Evolutionary conservation across 495 filamentous ascomycete species (phyloP).

Genomic region (Massariosphaeria phaeospora): DNA sequence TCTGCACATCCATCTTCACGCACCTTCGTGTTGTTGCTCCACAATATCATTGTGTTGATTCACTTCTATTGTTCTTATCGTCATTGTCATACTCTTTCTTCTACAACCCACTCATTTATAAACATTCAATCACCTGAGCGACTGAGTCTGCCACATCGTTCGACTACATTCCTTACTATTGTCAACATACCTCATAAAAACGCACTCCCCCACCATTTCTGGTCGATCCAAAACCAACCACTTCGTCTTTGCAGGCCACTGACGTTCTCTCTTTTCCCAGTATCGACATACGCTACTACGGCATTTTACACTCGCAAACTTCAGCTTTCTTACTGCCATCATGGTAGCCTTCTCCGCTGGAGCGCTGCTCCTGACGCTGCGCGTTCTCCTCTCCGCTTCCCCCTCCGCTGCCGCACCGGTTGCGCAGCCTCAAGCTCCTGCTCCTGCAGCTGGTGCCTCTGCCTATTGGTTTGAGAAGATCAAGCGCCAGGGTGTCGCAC

Average conservation of each 20-base stretch:
- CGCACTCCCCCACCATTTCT: neutral
- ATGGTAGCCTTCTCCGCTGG: constrained; percentile 30
- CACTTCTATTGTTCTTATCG: constrained; percentile 2
- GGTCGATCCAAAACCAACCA: constrained; percentile 3
- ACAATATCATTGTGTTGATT: constrained; percentile 3
- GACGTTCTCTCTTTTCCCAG: constrained; percentile 16
- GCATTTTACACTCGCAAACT: neutral
- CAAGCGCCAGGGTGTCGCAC: constrained; percentile 60
- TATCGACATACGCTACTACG: constrained; percentile 9
- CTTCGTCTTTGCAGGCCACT: constrained; percentile 32
- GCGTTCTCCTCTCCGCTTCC: constrained; percentile 17
- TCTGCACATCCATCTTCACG: constrained; percentile 5
- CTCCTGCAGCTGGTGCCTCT: constrained; percentile 43
- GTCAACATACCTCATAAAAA: neutral
- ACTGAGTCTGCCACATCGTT: constrained; percentile 6
- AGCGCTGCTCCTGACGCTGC: constrained; percentile 28
- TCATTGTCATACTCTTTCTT: constrained; percentile 29
- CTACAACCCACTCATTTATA: constrained; percentile 1
- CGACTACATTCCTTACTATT: constrained; percentile 5
- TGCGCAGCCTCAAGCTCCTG: constrained; percentile 8
- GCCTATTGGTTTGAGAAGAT: constrained; percentile 73
- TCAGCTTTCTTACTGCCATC: constrained; percentile 14
- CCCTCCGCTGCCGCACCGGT: constrained; percentile 26
- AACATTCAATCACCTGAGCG: neutral
- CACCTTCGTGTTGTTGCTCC: constrained; percentile 1